A percentile compares a stretch with the other conserved stretches of the same genome.
These are phyloP conservation scores for Dissophora globulifera DNA, from an alignment of 192 early-diverging fungal genomes.

Conservation along the genomic window DNA sequence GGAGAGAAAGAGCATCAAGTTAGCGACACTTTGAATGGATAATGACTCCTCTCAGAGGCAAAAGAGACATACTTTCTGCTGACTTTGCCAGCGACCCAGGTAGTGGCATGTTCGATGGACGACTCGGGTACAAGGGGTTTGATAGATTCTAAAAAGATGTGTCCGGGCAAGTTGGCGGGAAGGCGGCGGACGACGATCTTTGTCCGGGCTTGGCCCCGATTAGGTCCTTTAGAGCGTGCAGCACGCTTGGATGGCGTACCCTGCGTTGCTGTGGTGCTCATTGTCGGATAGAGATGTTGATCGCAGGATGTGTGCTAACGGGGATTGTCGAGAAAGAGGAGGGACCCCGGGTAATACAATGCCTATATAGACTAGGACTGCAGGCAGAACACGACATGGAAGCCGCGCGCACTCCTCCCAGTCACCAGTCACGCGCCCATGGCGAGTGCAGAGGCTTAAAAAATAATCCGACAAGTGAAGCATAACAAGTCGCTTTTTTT, in stretches of 20 bases:
- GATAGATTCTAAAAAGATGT: slow-evolving; percentile 71
- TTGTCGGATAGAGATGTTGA: slow-evolving; percentile 1
- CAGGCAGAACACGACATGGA: too few species aligned
- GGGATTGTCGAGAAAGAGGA: too few species aligned
- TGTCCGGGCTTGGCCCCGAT: slow-evolving; percentile 57
- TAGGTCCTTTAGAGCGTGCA: slow-evolving; percentile 30
- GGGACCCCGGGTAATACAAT: too few species aligned
- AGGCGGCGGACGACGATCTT: slow-evolving; percentile 83
- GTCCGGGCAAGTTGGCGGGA: slow-evolving; percentile 80
- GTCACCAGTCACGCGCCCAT: too few species aligned
- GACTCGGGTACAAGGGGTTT: slow-evolving; percentile 62
- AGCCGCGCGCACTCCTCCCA: too few species aligned
- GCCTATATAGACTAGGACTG: too few species aligned
- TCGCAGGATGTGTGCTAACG: too few species aligned
- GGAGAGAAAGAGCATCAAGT: neutral
- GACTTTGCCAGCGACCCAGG: slow-evolving; percentile 77
- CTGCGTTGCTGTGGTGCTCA: slow-evolving; percentile 27
- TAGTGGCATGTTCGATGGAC: slow-evolving; percentile 57
- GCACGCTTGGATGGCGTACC: slow-evolving; percentile 23
- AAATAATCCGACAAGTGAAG: too few species aligned
- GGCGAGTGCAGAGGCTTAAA: too few species aligned
- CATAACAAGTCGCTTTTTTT: too few species aligned
- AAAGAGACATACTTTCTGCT: slow-evolving; percentile 70
- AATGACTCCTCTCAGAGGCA: too few species aligned
- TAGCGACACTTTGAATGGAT: too few species aligned